Percentiles rank a stretch among this genome's conserved stretches.
These are phyloP conservation scores for Fusarium decemcellulare DNA, from an alignment of 2,329 filamentous ascomycete genomes.

Conservation along the genomic window DNA sequence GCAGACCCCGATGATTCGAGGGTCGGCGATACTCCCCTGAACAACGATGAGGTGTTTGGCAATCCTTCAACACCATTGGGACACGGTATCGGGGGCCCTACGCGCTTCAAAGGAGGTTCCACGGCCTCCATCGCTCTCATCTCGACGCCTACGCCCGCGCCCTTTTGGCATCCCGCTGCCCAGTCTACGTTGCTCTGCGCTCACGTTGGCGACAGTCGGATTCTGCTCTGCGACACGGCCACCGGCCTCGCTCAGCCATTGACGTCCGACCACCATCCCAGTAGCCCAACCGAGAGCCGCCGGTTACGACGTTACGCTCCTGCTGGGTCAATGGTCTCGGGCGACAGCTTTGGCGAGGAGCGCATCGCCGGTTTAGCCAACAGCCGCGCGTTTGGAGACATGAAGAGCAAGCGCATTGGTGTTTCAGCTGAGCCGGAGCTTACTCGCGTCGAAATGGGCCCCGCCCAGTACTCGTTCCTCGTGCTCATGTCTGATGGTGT, in stretches of 20 bases:
- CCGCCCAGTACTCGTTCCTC: constrained; percentile 90
- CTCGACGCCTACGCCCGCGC: constrained; percentile 90
- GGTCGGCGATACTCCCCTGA: constrained; percentile 82
- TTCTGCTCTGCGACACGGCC: constrained; percentile 88
- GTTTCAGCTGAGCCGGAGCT: constrained; percentile 96
- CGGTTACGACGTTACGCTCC: constrained; percentile 86
- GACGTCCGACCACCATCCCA: constrained; percentile 93
- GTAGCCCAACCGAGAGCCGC: constrained; percentile 85
- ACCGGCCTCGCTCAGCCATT: constrained; percentile 85
- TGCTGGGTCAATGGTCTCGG: constrained; percentile 83
- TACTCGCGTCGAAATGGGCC: constrained; percentile 80
- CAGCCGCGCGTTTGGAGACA: constrained; percentile 94
- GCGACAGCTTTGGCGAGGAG: constrained; percentile 96
- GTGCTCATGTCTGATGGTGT: constrained; percentile 92
- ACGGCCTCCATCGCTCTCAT: constrained; percentile 93
- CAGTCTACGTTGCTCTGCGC: constrained; percentile 88
- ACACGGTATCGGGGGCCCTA: constrained; percentile 78
- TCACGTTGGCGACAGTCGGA: constrained; percentile 93
- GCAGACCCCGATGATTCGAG: constrained; percentile 80
- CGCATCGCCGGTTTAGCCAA: constrained; percentile 95
- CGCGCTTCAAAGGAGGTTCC: constrained; percentile 92
- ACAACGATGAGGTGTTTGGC: constrained; percentile 87
- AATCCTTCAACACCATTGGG: constrained; percentile 67
- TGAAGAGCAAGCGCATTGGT: constrained; percentile 90
- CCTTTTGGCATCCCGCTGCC: constrained; percentile 94